A percentile compares a stretch with the other conserved stretches of the same genome.
Evolutionary conservation across 2,329 filamentous ascomycete genomes (phyloP).

Genomic region (Talaromyces pinophilus): DNA sequence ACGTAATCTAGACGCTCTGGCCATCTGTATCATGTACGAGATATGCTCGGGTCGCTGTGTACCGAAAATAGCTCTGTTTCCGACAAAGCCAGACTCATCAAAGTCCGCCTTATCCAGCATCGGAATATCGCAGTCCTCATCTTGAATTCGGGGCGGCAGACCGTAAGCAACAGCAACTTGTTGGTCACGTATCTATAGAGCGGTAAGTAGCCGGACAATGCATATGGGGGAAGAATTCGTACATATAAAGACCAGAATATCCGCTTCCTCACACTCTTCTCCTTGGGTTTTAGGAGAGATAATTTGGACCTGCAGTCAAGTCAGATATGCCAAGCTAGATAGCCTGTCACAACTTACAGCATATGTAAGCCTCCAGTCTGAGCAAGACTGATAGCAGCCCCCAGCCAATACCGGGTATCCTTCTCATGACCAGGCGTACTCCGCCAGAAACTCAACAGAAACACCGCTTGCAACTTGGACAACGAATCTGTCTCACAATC

Average conservation of each 20-base stretch:
- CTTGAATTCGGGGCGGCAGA: slow-evolving; percentile 50
- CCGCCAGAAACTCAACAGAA: slow-evolving; percentile 59
- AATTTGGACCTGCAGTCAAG: slow-evolving; percentile 34
- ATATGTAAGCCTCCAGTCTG: slow-evolving; percentile 49
- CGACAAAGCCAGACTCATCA: slow-evolving; percentile 34
- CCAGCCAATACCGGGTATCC: slow-evolving; percentile 54
- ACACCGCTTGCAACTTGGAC: slow-evolving; percentile 54
- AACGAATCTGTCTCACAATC: slow-evolving; percentile 56
- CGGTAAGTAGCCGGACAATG: not conserved
- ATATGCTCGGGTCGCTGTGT: slow-evolving; percentile 38
- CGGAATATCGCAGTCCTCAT: slow-evolving; percentile 53
- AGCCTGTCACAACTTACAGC: slow-evolving; percentile 28
- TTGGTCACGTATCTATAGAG: slow-evolving; percentile 47
- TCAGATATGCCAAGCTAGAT: not conserved
- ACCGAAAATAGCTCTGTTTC: slow-evolving; percentile 33
- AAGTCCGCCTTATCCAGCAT: slow-evolving; percentile 43
- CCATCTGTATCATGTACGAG: slow-evolving; percentile 42
- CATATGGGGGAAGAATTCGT: too few species aligned
- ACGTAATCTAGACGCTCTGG: slow-evolving; percentile 41
- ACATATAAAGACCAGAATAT: slow-evolving; percentile 53
- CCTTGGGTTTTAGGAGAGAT: slow-evolving; percentile 32
- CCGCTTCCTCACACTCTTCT: slow-evolving; percentile 47
- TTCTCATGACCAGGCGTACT: slow-evolving; percentile 52
- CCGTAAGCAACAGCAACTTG: slow-evolving; percentile 50
- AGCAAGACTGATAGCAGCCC: slow-evolving; percentile 54